phyloP scores from a whole-genome alignment of 2,329 filamentous ascomycete genomes.

The Aspergillus aculeatinus region DNA sequence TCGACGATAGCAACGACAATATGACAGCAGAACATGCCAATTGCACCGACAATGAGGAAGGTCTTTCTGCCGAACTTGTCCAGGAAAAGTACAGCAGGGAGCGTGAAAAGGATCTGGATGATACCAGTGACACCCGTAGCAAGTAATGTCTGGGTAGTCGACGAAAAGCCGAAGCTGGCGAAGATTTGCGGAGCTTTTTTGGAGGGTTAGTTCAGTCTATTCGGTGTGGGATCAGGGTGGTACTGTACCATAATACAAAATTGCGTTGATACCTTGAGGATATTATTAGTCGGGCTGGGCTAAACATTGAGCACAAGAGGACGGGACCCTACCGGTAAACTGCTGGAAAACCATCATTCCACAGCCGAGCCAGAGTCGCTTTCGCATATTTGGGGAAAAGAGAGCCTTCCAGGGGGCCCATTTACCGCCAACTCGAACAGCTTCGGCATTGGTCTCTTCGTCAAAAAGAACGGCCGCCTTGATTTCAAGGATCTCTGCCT shows the following conservation, averaged over 20 bases:
- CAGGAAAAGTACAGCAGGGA: slow-evolving; percentile 38
- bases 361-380: slow-evolving; percentile 27
- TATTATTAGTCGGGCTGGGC: no score
- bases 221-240: no score
- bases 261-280: slow-evolving; percentile 38
- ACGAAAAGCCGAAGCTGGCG: slow-evolving; percentile 25
- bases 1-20: slow-evolving; percentile 62
- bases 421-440: slow-evolving; percentile 17
- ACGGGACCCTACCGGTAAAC: slow-evolving; percentile 43
- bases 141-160: slow-evolving; percentile 25
- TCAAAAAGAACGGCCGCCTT: slow-evolving; percentile 77
- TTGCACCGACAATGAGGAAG: slow-evolving; percentile 49
- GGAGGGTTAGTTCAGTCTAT: no score
- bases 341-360: slow-evolving; percentile 43
- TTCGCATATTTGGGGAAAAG: slow-evolving; percentile 30
- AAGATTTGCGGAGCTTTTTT: slow-evolving; percentile 31
- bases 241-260: slow-evolving; percentile 33
- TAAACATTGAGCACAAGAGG: no score
- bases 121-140: slow-evolving; percentile 31
- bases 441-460: slow-evolving; percentile 65
- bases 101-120: slow-evolving; percentile 37
- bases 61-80: slow-evolving; percentile 41
- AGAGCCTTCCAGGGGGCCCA: slow-evolving; percentile 29
- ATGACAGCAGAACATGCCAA: slow-evolving; percentile 70
- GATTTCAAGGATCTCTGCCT: slow-evolving; percentile 79